Conservation (phyloP, 2,329 filamentous ascomycete species). For the Fusarium sp. region DNA sequence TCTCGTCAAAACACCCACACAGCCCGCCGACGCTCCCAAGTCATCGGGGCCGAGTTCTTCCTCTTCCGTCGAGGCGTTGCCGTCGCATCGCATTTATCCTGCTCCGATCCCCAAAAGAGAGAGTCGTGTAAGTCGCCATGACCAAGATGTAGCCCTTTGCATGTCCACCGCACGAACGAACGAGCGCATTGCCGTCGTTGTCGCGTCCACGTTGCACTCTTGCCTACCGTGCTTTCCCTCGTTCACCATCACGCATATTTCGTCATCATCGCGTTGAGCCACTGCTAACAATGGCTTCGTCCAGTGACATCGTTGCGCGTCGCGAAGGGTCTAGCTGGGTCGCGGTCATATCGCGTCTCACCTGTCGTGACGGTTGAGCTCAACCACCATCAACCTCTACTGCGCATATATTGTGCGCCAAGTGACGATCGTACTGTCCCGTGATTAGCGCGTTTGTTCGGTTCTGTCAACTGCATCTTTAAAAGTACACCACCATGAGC, state of each 20-base stretch:
- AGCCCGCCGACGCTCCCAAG: constrained; percentile 42
- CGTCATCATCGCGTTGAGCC: constrained; percentile 37
- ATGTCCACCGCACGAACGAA: constrained; percentile 30
- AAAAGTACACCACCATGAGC: constrained; percentile 43
- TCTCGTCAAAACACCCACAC: constrained; percentile 51
- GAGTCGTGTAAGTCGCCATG: constrained; percentile 51
- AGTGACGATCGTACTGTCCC: constrained; percentile 24
- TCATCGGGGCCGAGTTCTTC: constrained; percentile 58
- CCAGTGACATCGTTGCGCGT: constrained; percentile 44
- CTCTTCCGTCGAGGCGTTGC: constrained; percentile 57
- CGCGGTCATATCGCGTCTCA: constrained; percentile 37
- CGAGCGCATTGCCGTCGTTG: constrained; percentile 10
- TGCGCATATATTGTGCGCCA: constrained; percentile 5
- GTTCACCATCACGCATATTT: constrained; percentile 28
- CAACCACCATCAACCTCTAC: neutral
- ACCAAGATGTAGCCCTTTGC: constrained; percentile 35
- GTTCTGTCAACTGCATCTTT: constrained; percentile 11
- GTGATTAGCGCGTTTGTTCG: constrained; percentile 13
- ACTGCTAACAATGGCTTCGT: constrained; percentile 43
- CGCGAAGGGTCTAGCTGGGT: constrained; percentile 29
- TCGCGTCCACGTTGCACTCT: constrained; percentile 23
- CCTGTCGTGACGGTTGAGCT: constrained; percentile 18
- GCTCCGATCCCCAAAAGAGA: constrained; percentile 53
- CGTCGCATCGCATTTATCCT: constrained; percentile 59
- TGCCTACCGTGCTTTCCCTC: constrained; percentile 25